Conservation (phyloP, 2,329 filamentous ascomycete species). For the Calonectria multiphialidica region DNA sequence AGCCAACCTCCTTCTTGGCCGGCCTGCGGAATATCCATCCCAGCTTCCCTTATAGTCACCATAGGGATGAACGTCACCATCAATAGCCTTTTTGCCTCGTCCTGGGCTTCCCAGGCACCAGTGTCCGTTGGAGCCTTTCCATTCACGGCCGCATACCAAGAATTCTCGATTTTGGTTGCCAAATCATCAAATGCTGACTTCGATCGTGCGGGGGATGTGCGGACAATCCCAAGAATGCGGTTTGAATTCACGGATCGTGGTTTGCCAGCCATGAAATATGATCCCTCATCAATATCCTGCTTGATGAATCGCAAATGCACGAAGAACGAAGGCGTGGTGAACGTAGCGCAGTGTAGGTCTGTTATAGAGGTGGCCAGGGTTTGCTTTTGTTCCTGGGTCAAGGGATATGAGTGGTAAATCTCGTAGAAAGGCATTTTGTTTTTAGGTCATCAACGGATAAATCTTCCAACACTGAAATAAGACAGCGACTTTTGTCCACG, state of each 20-base stretch:
- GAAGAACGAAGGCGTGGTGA: conserved; percentile 31
- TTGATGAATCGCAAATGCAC: conserved; percentile 32
- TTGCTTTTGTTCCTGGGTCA: conserved; percentile 24
- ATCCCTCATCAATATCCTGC: not conserved
- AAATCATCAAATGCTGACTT: conserved; percentile 29
- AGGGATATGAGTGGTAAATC: conserved; percentile 28
- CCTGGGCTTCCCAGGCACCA: not conserved
- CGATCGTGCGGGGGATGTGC: conserved; percentile 21
- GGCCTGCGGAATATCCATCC: conserved; percentile 34
- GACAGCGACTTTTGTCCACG: not conserved
- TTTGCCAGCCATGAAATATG: conserved; percentile 32
- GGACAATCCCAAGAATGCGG: conserved; percentile 35
- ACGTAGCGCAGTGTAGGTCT: conserved; percentile 26
- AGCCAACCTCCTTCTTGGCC: conserved; percentile 34
- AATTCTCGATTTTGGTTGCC: conserved; percentile 22
- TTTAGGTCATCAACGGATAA: not conserved
- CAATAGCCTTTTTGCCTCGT: conserved; percentile 24
- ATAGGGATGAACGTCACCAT: conserved; percentile 35
- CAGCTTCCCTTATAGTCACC: conserved; percentile 32
- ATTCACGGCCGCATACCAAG: conserved; percentile 25
- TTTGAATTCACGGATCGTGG: conserved; percentile 22
- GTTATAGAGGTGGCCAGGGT: conserved; percentile 29
- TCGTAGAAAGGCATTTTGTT: conserved; percentile 36
- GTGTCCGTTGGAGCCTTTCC: not conserved
- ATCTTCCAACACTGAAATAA: too few species aligned